Percentiles rank a stretch among this genome's conserved stretches.
Evolutionary conservation across 2,329 filamentous ascomycete species (phyloP).

Genomic region (Aspergillus vadensis): DNA sequence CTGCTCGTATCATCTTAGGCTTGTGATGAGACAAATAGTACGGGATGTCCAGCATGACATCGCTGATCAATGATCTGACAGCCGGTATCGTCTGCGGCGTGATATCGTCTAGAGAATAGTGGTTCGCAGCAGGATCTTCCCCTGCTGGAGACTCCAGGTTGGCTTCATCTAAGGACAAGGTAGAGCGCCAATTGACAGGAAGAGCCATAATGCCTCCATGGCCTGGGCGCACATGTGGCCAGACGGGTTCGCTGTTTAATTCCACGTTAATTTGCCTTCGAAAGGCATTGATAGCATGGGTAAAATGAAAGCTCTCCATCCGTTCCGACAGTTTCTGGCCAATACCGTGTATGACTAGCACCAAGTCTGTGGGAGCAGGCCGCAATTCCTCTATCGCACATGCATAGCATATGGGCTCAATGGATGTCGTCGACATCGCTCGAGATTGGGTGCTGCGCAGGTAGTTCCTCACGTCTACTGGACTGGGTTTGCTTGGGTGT

Average conservation of each 20-base stretch:
- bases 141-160: constrained; percentile 56
- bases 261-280: constrained; percentile 84
- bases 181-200: constrained; percentile 91
- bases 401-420: constrained; percentile 49
- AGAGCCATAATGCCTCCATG: constrained; percentile 91
- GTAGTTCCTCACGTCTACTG: constrained; percentile 46
- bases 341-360: constrained; percentile 92
- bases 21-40: constrained; percentile 98
- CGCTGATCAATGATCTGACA: constrained; percentile 89
- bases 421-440: constrained; percentile 26
- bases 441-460: constrained; percentile 43
- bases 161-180: constrained; percentile 82
- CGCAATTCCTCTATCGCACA: constrained; percentile 65
- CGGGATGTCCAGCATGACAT: constrained; percentile 97
- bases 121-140: constrained; percentile 60
- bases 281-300: constrained; percentile 90
- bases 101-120: constrained; percentile 79
- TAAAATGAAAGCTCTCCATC: constrained; percentile 96
- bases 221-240: constrained; percentile 70
- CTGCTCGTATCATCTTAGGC: constrained; percentile 86
- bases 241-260: constrained; percentile 72
- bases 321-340: constrained; percentile 94
- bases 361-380: constrained; percentile 78
- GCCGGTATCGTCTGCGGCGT: constrained; percentile 88
- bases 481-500: constrained; percentile 56